Evolutionary conservation across 2,329 filamentous ascomycete species (phyloP).

Genomic region (Plectosphaerella cucumerina): DNA sequence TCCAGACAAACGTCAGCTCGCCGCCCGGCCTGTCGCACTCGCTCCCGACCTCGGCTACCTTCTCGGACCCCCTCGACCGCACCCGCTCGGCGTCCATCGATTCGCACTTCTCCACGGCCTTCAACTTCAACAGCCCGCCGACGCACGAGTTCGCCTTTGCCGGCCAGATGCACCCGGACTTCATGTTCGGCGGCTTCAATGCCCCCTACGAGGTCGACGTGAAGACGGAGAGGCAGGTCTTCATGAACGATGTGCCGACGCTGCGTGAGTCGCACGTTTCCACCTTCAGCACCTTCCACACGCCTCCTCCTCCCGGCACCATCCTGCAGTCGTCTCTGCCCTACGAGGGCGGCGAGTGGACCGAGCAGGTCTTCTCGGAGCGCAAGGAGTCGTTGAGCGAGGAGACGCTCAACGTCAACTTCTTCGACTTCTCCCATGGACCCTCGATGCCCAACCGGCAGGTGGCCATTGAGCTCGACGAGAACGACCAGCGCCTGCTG

Average conservation of each 20-base stretch:
- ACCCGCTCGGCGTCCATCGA: conserved; percentile 75
- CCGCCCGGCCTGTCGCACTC: conserved; percentile 79
- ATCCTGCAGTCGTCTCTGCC: conserved; percentile 59
- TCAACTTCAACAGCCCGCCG: conserved; percentile 66
- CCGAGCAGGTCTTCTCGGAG: conserved; percentile 65
- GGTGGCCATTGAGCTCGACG: conserved; percentile 76
- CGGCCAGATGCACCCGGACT: conserved; percentile 57
- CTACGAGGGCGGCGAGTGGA: conserved; percentile 59
- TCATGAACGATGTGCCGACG: conserved; percentile 84
- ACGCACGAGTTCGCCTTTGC: conserved; percentile 58
- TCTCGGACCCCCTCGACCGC: conserved; percentile 68
- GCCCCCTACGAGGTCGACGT: conserved; percentile 91
- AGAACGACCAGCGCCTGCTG: conserved; percentile 79
- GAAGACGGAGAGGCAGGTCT: conserved; percentile 92
- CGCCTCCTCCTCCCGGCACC: conserved; percentile 67
- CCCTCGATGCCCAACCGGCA: conserved; percentile 59
- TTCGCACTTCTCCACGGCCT: conserved; percentile 70
- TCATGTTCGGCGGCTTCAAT: conserved; percentile 51
- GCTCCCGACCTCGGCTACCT: conserved; percentile 74
- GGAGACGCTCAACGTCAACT: conserved; percentile 68
- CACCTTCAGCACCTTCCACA: conserved; percentile 87
- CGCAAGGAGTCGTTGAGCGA: conserved; percentile 64
- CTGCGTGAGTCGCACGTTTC: conserved; percentile 83
- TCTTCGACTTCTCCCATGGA: conserved; percentile 77
- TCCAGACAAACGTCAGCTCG: conserved; percentile 56